Base-by-base conservation (phyloP, 305 asterid species). In the Fraxinus latifolia region DNA sequence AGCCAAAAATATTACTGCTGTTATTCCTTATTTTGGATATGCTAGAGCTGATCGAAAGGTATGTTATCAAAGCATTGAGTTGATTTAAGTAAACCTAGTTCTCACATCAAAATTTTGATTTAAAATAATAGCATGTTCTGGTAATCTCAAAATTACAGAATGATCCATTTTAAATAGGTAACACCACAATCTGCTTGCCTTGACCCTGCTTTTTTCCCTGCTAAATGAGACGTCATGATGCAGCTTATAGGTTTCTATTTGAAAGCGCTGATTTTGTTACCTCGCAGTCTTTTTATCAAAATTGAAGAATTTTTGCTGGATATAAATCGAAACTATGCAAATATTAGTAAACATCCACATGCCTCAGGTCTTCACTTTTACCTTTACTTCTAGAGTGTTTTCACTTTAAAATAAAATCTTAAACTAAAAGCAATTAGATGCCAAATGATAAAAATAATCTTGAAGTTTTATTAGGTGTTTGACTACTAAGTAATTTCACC, bases 21-120 rank as follows among this genome's bases (percentile, higher is more conserved):
- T 91, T 74, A 88, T 91, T 82, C 93, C 93, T 44, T 89, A 88
- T 84, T 93, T 89, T 75, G 96, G 97, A 67, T 91, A 91, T 87
- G 97, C 95, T 12, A 88, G 97, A 77, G 97, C 97, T 78, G 95
- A 94, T 82, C 91, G 98, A 33, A 94, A 94, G 97, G 98, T 92
- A 87, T 86, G 83, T 65, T 37, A 31, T 9, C 14, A 7, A 15
- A 23, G 53, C 33, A 29, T 76, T 17, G 36, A 65, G 32, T 65
- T 84, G 33, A 62, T 78, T 74, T 60, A 62, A 4, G 11, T 39
- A 77, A 25, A 2, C 74, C 78, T 44, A 42, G 31, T 25, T 44
- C 72, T 36, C 32, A 9, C 60, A 19, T 78, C 44, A 77, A 67
- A 34, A 15, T 77, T 72, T 53, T 77, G 78, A 83, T 71, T 73